Evolutionary conservation across 2,329 filamentous ascomycete species (phyloP).

Genomic region (Botrytis deweyae): DNA sequence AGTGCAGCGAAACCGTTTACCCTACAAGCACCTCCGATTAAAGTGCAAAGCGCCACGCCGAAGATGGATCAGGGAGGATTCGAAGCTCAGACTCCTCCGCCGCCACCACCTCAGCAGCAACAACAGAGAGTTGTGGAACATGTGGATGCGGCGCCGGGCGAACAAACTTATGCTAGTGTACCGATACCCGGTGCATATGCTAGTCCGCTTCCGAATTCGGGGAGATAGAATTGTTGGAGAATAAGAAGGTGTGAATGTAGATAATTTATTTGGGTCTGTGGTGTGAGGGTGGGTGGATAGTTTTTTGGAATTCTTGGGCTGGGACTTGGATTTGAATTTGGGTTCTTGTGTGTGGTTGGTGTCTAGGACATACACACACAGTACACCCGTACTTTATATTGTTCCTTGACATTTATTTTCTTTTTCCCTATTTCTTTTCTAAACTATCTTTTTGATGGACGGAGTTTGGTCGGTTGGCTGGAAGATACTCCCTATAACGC

Average conservation of each 20-base stretch:
- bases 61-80: conserved; percentile 65
- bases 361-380: background rate
- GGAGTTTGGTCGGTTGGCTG: background rate
- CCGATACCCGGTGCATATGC: conserved; percentile 85
- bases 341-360: background rate
- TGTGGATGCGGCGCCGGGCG: conserved; percentile 69
- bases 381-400: background rate
- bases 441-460: background rate
- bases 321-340: background rate
- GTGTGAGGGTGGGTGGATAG: background rate
- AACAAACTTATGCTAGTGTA: conserved; percentile 80
- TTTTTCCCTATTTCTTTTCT: background rate
- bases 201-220: conserved; percentile 47
- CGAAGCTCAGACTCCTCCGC: conserved; percentile 44
- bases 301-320: background rate
- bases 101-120: background rate
- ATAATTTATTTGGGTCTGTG: background rate
- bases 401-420: background rate
- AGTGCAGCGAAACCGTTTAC: conserved; percentile 67
- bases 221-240: conserved; percentile 12
- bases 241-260: background rate
- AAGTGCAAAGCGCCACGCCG: conserved; percentile 71
- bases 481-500: background rate
- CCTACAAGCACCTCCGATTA: conserved; percentile 79
- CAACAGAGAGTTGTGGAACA: conserved; percentile 55